Conservation (phyloP, 306 rosid species). For the Canavalia ensiformis region DNA sequence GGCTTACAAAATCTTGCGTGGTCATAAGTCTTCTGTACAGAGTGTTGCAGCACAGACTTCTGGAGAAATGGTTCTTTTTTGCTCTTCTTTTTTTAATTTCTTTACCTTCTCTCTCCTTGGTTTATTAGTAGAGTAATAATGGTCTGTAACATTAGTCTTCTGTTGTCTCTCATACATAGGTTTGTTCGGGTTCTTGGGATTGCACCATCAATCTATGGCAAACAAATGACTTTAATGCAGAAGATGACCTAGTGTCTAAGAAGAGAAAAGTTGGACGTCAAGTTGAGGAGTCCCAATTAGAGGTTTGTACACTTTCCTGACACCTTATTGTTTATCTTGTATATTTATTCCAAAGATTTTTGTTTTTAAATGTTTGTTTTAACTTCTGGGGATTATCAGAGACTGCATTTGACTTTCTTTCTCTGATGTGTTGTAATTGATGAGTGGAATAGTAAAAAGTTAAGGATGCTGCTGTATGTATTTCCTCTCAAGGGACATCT, state of each 20-base stretch:
- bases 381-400: background rate
- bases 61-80: constrained; percentile 73
- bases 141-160: constrained; percentile 39
- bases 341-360: background rate
- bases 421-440: constrained; percentile 12
- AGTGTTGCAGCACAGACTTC: constrained; percentile 75
- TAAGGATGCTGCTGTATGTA: background rate
- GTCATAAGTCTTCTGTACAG: constrained; percentile 82
- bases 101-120: constrained; percentile 17
- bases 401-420: constrained; percentile 5
- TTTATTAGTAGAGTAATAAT: constrained; percentile 20
- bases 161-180: constrained; percentile 55
- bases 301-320: constrained; percentile 61
- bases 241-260: constrained; percentile 74
- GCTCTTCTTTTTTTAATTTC: background rate
- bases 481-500: background rate
- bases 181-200: constrained; percentile 99
- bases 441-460: background rate
- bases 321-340: constrained; percentile 11
- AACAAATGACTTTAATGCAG: constrained; percentile 61
- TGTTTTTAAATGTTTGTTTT: constrained; percentile 5
- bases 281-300: constrained; percentile 73
- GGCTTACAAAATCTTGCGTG: constrained; percentile 83
- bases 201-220: constrained; percentile 83
- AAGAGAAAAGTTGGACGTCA: constrained; percentile 73